Evolutionary conservation across 805 yeast genomes (phyloP).

Genomic region (Ogataea naganishii): DNA sequence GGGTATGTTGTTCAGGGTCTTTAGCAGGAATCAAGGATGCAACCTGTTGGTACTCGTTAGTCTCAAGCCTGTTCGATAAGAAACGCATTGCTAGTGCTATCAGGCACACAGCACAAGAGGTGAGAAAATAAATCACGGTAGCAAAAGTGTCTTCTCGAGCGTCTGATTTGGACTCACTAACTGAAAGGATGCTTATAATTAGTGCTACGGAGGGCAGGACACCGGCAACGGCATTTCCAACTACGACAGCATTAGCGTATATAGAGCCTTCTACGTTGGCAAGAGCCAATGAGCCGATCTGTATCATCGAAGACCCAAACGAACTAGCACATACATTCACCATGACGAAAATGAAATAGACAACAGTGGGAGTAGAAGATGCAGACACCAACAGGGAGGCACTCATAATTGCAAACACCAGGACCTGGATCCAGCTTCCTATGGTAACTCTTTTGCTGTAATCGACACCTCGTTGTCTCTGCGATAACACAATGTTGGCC

Average conservation of each 20-base stretch:
- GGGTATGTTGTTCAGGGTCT: slow-evolving; percentile 11
- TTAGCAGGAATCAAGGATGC: not conserved
- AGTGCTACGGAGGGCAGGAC: slow-evolving; percentile 76
- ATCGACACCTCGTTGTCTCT: slow-evolving; percentile 52
- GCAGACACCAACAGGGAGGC: slow-evolving; percentile 30
- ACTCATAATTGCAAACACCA: slow-evolving; percentile 51
- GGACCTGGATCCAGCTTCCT: slow-evolving; percentile 54
- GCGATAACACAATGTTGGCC: slow-evolving; percentile 54
- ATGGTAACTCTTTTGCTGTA: slow-evolving; percentile 45
- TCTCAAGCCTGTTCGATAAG: not conserved
- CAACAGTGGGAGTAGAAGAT: slow-evolving; percentile 25
- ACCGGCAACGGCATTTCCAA: slow-evolving; percentile 93
- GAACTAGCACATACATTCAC: slow-evolving; percentile 55
- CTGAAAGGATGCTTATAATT: slow-evolving; percentile 41
- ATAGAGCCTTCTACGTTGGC: slow-evolving; percentile 69
- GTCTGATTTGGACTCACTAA: slow-evolving; percentile 12
- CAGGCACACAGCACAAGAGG: slow-evolving; percentile 10
- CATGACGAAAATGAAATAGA: slow-evolving; percentile 50
- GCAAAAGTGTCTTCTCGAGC: slow-evolving; percentile 14
- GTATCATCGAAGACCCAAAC: slow-evolving; percentile 73
- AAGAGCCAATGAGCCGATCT: slow-evolving; percentile 85
- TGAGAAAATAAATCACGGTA: slow-evolving; percentile 29
- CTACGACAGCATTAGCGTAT: slow-evolving; percentile 84
- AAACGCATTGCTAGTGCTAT: slow-evolving; percentile 4
- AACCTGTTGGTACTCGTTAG: not conserved